Base-by-base conservation (phyloP, 495 filamentous ascomycete species). In the Aspergillus carlsbadensis region DNA sequence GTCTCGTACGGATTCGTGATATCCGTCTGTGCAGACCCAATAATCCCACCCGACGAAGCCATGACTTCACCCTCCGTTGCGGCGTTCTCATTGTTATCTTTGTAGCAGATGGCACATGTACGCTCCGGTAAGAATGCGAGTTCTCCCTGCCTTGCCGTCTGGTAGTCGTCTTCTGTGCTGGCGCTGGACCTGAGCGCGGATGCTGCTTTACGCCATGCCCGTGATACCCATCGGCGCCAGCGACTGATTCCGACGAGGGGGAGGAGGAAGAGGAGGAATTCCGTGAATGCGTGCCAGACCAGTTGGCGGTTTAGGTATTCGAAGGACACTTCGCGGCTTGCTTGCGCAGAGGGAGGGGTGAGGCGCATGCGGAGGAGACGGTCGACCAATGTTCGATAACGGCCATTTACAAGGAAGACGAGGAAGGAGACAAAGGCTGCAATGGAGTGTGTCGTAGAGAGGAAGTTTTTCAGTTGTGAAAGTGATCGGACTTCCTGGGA, bases 201-300 rank as follows among this genome's bases (percentile, higher is more conserved):
- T 61, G 88, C 84, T 2, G 86, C 82, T 65, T 86, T 92, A 47
- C 87, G 83, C 89, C 91, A 95, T 15, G 85, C 85, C 44, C 93
- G 81, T 22, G 86, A 78, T 21, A 96, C 79, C 91, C 92, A 97
- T 48, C 92, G 81, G 48, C 89, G 82, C 94, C 94, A 99, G 54
- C 92, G 81, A 62, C 87, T 87, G 56, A 99, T 93, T 40, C 93
- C 93, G 39, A 99, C 90, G 22, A 99, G 77, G 1, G 94, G 94
- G 4, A 99, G 80, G 10, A 99, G 82, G 68, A 99, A 99, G 6
- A 99, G 84, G 5, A 99, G 80, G 65, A 98, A 98, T 68, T 98
- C 94, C 21, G 94, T 98, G 63, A 98, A 97, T 15, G 94, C 94
- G 68, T 98, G 94, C 94, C 94, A 98, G 39, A 98, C 94, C 6